Base-by-base conservation (phyloP, 345 rosid genomes). In the Combretum micranthum region DNA sequence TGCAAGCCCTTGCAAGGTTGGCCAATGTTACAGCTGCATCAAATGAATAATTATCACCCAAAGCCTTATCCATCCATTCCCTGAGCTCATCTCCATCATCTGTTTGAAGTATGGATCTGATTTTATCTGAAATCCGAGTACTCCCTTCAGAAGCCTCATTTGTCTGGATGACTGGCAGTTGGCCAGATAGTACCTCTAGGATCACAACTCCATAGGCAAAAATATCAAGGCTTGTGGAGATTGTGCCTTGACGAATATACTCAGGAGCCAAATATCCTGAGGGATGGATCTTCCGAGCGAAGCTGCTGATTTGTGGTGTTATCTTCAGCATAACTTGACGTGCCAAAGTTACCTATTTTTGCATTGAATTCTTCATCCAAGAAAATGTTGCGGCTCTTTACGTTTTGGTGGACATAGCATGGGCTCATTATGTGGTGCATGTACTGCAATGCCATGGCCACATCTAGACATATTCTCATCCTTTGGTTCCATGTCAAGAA, bases 401-500 rank as follows among this genome's bases (percentile, higher is more conserved):
- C 52, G 66, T 81, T 79, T 44, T 80, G 66, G 48, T 91, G 98
- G 54, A 81, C 80, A 47, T 84, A 91, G 74, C 83, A 76, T 12
- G 91, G 91, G 47, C 65, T 77, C 82, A 84, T 80, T 39, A 87
- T 73, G 42, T 84, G 85, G 73, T 91, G 96, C 92, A 91, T 86
- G 50, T 76, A 91, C 73, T 84, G 90, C 50, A 91, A 72, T 12
- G 92, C 95, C 63, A 83, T 75, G 48, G 98, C 95, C 17, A 91
- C 83, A 59, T 88, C 96, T 20, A 82, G 87, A 55, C 95, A 81
- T 67, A 88, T 84, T 78, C 72, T 86, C 25, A 91, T 69, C 82
- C 98, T 88, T 64, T 88, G 98, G 66, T 67, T 70, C 98, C 95
- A 91, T 22, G 88, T 81, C 81, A 91, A 64, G 74, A 88, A 88